Percentiles rank a stretch among this genome's conserved stretches.
Evolutionary conservation across 2,329 filamentous ascomycete species (phyloP).

Genomic region (Tolypocladium endophyticum): DNA sequence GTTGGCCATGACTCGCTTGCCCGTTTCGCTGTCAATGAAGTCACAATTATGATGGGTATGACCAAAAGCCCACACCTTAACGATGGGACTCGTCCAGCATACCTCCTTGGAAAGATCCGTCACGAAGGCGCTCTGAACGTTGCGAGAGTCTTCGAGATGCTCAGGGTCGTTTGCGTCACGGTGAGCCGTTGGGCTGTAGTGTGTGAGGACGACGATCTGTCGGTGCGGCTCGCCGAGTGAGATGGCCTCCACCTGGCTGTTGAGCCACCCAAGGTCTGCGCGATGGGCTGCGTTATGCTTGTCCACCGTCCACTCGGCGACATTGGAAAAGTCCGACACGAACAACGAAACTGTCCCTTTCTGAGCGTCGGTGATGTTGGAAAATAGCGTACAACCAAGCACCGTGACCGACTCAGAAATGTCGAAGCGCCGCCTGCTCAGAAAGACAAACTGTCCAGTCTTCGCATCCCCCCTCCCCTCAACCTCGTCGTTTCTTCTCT

Average conservation of each 20-base stretch:
- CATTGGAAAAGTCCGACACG: conserved; percentile 27
- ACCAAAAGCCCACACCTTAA: conserved; percentile 35
- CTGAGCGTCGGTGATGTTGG: conserved; percentile 19
- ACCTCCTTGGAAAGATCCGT: conserved; percentile 26
- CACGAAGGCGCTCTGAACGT: conserved; percentile 20
- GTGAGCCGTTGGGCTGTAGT: neutral
- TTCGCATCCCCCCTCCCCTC: conserved; percentile 8
- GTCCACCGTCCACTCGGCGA: neutral
- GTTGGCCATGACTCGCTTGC: conserved; percentile 14
- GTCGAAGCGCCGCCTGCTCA: conserved; percentile 27
- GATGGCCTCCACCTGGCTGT: neutral
- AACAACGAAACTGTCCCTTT: conserved; percentile 19
- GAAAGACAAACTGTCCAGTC: conserved; percentile 23
- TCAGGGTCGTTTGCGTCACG: neutral
- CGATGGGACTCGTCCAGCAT: conserved; percentile 22
- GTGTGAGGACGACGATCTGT: conserved; percentile 1
- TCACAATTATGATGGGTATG: conserved; percentile 37
- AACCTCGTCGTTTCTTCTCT: neutral
- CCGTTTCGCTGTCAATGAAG: conserved; percentile 17
- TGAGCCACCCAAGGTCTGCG: conserved; percentile 1
- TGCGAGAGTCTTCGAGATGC: neutral
- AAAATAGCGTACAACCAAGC: conserved; percentile 32
- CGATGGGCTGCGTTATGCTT: neutral
- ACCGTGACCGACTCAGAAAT: conserved; percentile 24
- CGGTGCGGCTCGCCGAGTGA: neutral